phyloP scores from a whole-genome alignment of 495 filamentous ascomycete genomes.

The Aspergillus carlsbadensis region DNA sequence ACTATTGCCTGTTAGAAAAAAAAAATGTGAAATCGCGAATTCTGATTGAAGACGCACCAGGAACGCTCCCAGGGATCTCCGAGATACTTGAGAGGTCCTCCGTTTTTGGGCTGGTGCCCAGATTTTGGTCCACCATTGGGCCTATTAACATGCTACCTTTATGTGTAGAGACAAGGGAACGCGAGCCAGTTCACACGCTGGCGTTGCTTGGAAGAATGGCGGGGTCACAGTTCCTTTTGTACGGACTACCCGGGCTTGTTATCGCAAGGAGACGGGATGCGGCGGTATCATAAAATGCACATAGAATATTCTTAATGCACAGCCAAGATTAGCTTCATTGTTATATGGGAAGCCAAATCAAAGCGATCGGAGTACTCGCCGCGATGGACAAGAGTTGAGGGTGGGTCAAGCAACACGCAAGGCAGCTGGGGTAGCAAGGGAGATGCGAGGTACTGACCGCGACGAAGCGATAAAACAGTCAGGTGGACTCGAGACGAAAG shows the following conservation, averaged over 20 bases:
- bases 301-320: conserved; percentile 15
- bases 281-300: conserved; percentile 3
- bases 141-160: conserved; percentile 36
- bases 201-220: neutral
- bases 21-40: neutral
- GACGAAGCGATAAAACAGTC: neutral
- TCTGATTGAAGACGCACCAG: conserved; percentile 28
- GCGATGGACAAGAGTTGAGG: neutral
- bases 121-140: conserved; percentile 42
- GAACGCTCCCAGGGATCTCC: conserved; percentile 42
- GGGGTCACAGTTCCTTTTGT: neutral
- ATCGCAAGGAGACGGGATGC: neutral
- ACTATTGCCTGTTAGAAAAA: conserved; percentile 21
- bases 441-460: neutral
- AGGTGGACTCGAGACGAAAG: neutral
- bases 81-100: conserved; percentile 48
- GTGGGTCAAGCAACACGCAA: neutral
- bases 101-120: conserved; percentile 35
- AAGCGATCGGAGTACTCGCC: conserved; percentile 1
- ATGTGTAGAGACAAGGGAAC: neutral
- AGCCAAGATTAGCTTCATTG: neutral
- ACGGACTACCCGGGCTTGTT: neutral
- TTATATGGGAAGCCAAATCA: neutral
- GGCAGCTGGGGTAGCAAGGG: neutral
- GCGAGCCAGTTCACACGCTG: neutral